Evolutionary conservation across 2,329 filamentous ascomycete species (phyloP), one percentile per base, ranked within the genome.

Genomic region (Apiospora phragmitis): DNA sequence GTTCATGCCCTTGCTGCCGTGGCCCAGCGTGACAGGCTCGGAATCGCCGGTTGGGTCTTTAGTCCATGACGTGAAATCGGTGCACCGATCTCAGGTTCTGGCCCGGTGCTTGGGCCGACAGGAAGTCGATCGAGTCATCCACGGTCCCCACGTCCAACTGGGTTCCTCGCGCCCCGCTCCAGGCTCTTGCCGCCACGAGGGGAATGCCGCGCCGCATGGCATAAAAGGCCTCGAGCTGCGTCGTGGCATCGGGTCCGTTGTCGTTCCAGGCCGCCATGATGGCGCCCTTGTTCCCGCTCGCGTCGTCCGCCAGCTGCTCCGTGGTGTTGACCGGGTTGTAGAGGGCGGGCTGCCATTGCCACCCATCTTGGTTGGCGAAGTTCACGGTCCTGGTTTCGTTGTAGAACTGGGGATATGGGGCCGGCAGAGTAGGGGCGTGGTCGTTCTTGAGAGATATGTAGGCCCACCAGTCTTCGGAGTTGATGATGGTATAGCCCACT

Each of bases 391-490:
- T 79, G n/a, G 79, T 78, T 66, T 79, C 77, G 71, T 85, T 85
- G 76, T 83, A 85, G 71, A 84, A 84, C 62, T 85, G 84, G 1
- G 84, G 82, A 67, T 86, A 86, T 4, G 81, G 80, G 0, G 83
- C 83, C 0, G 84, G 84, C 0, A 82, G 70, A 45, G 85, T 85
- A 1, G 84, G 84, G 68, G 76, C 83, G 72, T 85, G 84, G 71
- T 86, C 83, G 71, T 87, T 88, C 71, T 88, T 88, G 68, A 89
- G 74, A 6, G 83, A 84, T 81, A 88, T 86, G 72, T 89, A 88
- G 0, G 84, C 85, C 86, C 84, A 86, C 83, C 83, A 85, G 72
- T 86, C 84, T 59, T 86, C 79, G 0, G 83, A 85, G 73, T 86
- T 86, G 76, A 86, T 78, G 12, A 85, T 43, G 0, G 78, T 70